Evolutionary conservation across 768 basidiomycete species (phyloP).

Genomic region (Neoboletus subvelutipes): DNA sequence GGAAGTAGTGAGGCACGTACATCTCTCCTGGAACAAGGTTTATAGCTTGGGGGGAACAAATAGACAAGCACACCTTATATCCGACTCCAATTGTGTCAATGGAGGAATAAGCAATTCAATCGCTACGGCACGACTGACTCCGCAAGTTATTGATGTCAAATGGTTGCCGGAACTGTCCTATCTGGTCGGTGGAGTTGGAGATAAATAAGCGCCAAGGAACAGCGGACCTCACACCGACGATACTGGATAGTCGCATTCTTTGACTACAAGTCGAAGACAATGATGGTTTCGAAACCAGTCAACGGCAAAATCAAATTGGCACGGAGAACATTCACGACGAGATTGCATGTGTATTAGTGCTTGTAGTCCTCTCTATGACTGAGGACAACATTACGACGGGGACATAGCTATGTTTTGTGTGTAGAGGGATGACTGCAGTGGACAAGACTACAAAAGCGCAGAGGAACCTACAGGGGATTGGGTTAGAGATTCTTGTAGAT

Average conservation of each 20-base stretch:
- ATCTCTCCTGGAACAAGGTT: slow-evolving; percentile 22
- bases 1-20: neutral
- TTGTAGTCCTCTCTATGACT: slow-evolving; percentile 16
- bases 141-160: slow-evolving; percentile 14
- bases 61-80: slow-evolving; percentile 23
- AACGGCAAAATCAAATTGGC: slow-evolving; percentile 6
- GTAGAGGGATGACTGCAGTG: slow-evolving; percentile 3
- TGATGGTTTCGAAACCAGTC: slow-evolving; percentile 3
- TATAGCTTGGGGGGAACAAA: slow-evolving; percentile 6
- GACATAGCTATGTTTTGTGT: slow-evolving; percentile 21
- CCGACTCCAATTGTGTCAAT: slow-evolving; percentile 18
- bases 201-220: neutral
- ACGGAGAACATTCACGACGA: slow-evolving; percentile 13
- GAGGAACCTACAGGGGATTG: slow-evolving; percentile 1
- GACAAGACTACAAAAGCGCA: slow-evolving; percentile 2
- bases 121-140: slow-evolving; percentile 16
- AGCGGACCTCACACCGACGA: neutral
- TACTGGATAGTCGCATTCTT: neutral
- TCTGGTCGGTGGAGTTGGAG: neutral
- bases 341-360: slow-evolving; percentile 14
- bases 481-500: neutral
- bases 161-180: slow-evolving; percentile 4
- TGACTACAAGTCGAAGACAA: neutral
- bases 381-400: slow-evolving; percentile 20
- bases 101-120: slow-evolving; percentile 28